Percentiles rank a stretch among this genome's conserved stretches.
Conservation (phyloP, 805 yeast species). For the Starmerella khaoyaiensis region DNA sequence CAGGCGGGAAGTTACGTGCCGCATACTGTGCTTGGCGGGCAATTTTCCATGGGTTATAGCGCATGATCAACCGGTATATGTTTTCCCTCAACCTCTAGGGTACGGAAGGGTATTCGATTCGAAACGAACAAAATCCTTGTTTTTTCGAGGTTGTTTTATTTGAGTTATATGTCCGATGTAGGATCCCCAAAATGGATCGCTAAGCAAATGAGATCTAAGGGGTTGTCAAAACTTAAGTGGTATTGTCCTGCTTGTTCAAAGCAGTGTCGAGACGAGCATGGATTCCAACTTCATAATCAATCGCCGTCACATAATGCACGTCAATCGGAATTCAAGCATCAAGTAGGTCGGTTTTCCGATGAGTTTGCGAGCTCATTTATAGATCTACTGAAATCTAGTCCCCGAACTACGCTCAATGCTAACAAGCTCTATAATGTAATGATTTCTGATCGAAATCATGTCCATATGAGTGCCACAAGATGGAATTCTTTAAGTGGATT, state of each 20-base stretch:
- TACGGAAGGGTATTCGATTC: too few species aligned
- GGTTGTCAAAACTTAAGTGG: conserved; percentile 72
- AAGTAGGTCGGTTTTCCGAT: conserved; percentile 46
- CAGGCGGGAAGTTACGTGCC: too few species aligned
- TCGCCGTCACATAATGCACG: conserved; percentile 65
- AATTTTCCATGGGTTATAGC: too few species aligned
- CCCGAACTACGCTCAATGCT: conserved; percentile 68
- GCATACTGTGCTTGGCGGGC: too few species aligned
- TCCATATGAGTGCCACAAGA: conserved; percentile 81
- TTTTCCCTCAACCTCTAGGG: too few species aligned
- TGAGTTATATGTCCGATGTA: too few species aligned
- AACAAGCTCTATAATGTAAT: conserved; percentile 85
- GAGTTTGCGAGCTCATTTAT: conserved; percentile 56
- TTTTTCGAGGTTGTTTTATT: too few species aligned
- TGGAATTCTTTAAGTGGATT: conserved; percentile 64
- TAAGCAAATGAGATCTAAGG: conserved; percentile 65
- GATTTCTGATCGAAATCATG: conserved; percentile 67
- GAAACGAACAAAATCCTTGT: too few species aligned
- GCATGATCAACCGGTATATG: too few species aligned
- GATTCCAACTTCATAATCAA: conserved; percentile 77
- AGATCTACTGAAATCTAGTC: conserved; percentile 45
- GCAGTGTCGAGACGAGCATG: conserved; percentile 93
- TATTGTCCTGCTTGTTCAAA: conserved; percentile 85
- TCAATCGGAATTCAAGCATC: conserved; percentile 36
- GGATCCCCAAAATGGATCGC: conserved; percentile 60